phyloP scores from a whole-genome alignment of 345 rosid genomes.

The Microthlaspi erraticum region DNA sequence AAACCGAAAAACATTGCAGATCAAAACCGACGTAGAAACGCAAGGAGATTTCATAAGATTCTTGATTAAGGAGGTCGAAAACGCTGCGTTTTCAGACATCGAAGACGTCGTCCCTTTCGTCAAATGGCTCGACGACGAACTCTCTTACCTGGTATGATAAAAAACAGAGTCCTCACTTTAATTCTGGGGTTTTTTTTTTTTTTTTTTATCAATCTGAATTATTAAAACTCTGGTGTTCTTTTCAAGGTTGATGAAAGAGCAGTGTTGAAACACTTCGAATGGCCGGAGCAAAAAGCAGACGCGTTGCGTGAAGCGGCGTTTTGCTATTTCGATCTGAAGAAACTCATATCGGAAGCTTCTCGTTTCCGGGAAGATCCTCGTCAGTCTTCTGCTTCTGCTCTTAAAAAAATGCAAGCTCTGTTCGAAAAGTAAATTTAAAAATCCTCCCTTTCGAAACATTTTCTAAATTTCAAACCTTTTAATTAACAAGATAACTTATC shows the following conservation, averaged over 20 bases:
- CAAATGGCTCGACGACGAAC: constrained; percentile 97
- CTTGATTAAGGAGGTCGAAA: constrained; percentile 87
- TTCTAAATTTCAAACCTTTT: not conserved
- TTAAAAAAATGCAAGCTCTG: constrained; percentile 91
- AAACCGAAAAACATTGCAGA: constrained; percentile 53
- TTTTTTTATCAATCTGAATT: too few relatives aligned
- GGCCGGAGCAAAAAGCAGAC: constrained; percentile 97
- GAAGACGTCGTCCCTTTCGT: constrained; percentile 97
- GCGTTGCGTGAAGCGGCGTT: constrained; percentile 94
- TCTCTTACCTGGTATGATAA: constrained; percentile 71
- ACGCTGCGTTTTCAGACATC: constrained; percentile 73
- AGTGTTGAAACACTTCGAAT: constrained; percentile 81
- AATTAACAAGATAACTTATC: not conserved
- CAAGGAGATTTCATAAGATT: constrained; percentile 94
- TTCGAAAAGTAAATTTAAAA: constrained; percentile 71
- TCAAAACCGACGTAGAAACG: constrained; percentile 92
- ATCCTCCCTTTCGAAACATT: not conserved
- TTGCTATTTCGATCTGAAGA: constrained; percentile 85
- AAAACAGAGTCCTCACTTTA: not conserved
- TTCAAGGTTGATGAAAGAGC: constrained; percentile 89
- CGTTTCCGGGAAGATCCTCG: constrained; percentile 70
- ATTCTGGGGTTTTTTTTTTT: not conserved
- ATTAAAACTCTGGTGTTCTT: too few relatives aligned
- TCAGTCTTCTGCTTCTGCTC: constrained; percentile 68
- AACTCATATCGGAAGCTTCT: constrained; percentile 79